Percentiles rank a stretch among this genome's conserved stretches.
Conservation (phyloP, 1,139 yeast species). For the Hemisphaericaspora xylofermentans region DNA sequence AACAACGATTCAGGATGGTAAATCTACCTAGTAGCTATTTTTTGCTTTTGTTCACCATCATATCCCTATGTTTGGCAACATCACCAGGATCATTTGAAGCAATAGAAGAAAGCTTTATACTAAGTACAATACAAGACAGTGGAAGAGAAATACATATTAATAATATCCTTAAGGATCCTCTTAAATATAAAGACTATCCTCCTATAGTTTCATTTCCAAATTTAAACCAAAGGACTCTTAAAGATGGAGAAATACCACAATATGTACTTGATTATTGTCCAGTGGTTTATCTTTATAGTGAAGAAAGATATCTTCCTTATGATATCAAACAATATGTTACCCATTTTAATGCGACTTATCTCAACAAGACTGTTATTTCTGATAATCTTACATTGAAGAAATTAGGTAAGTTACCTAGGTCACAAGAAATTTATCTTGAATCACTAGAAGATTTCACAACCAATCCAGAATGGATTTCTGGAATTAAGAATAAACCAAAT, state of each 20-base stretch:
- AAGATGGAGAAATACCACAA: constrained; percentile 66
- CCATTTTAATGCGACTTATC: constrained; percentile 53
- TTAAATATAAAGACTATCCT: constrained; percentile 32
- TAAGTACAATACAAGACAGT: constrained; percentile 12
- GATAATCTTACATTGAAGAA: constrained; percentile 36
- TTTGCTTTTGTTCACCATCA: constrained; percentile 4
- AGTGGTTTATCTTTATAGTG: constrained; percentile 80
- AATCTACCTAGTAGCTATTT: not conserved
- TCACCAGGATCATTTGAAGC: constrained; percentile 10
- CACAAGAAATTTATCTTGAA: constrained; percentile 48
- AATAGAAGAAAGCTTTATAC: constrained; percentile 8
- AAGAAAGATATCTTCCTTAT: constrained; percentile 83
- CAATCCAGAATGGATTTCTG: constrained; percentile 89
- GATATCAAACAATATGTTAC: constrained; percentile 69
- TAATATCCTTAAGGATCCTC: constrained; percentile 20
- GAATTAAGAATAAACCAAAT: constrained; percentile 64
- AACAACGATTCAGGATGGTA: not conserved
- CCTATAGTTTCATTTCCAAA: constrained; percentile 36
- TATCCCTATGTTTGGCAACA: not conserved
- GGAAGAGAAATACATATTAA: constrained; percentile 13
- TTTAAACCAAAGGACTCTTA: constrained; percentile 32
- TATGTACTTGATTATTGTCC: constrained; percentile 78
- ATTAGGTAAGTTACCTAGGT: constrained; percentile 34
- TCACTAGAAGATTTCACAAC: constrained; percentile 67
- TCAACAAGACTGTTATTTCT: constrained; percentile 48